Evolutionary conservation across 2,329 filamentous ascomycete species (phyloP), one percentile per base, ranked within the genome.

Genomic region (Drechslera avenae): DNA sequence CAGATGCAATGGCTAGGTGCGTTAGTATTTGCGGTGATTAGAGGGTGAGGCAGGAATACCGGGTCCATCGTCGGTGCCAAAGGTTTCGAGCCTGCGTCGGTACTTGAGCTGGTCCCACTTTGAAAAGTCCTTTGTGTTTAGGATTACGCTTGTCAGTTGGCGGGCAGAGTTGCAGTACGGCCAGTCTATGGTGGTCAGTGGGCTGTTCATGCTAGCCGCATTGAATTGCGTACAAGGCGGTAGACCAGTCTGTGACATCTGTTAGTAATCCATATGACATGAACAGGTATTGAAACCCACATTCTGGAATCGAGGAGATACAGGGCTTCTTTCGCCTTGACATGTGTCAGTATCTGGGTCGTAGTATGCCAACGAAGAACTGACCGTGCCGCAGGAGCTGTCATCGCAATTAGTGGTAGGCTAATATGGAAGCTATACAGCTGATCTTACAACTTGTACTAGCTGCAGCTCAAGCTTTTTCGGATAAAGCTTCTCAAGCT

Each of bases 271-370:
- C n/a, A 19, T 26, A 41, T 47, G 13, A 6, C 10, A 2, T 32
- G 13, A 14, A 1, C 6, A 10, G 4, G 28, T 21, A 8, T 32
- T n/a, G 57, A 18, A 10, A 33, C 67, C 81, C 80, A 86, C 83
- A 76, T 93, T 94, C 68, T 89, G 84, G 73, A 99, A 97, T 32
- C 94, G 88, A n/a, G 89, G 82, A 50, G 86, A 89, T 21, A 97
- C 89, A 21, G 93, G 93, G 6, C 88, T 93, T 50, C 93, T 87
- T 78, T 88, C 86, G 60, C 83, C 82, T 83, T 55, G 36, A 32
- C 9, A 40, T n/a, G 17, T 23, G 41, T 46, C 48, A 53, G 32
- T 49, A 50, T 19, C 50, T 23, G 23, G 9, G 13, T 31, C 14
- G 33, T 45, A 4, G 8, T 4, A 32, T 9, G 26, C 19, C 6